Percentiles rank a stretch among this genome's conserved stretches.
phyloP scores from a whole-genome alignment of 352 stramenopile species.

The Globisporangium uncinulatum region DNA sequence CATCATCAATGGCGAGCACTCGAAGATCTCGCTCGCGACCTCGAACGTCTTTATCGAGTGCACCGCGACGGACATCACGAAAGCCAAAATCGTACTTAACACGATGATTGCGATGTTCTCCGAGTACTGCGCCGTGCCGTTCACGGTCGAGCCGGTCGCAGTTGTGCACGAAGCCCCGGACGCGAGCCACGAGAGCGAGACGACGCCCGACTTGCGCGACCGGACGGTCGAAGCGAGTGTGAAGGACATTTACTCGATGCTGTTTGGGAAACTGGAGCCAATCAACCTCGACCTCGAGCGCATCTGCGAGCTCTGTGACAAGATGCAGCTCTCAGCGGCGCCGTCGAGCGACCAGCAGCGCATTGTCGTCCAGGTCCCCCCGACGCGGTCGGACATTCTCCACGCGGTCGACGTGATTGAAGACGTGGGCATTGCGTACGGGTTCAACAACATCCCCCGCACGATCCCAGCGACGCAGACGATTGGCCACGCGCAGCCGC shows the following conservation, averaged over 20 bases:
- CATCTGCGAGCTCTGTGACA: constrained; percentile 94
- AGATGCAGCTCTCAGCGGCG: constrained; percentile 97
- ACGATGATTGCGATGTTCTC: constrained; percentile 99
- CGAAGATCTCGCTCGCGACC: constrained; percentile 95
- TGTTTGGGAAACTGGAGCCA: constrained; percentile 73
- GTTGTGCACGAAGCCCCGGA: constrained; percentile 94
- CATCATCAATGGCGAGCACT: constrained; percentile 99
- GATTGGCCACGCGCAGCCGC: constrained; percentile 93
- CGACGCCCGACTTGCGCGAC: constrained; percentile 92
- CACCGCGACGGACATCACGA: constrained; percentile 99
- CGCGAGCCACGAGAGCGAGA: constrained; percentile 58
- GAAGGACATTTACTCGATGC: constrained; percentile 86
- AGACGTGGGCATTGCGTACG: constrained; percentile 99
- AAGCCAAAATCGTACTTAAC: constrained; percentile 99
- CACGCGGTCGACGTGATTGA: constrained; percentile 99
- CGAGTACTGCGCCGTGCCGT: constrained; percentile 96
- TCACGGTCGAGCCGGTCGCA: constrained; percentile 95
- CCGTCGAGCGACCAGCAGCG: constrained; percentile 47
- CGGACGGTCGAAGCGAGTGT: constrained; percentile 81
- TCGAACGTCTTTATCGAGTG: constrained; percentile 99
- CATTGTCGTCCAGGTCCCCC: constrained; percentile 93
- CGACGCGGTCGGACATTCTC: constrained; percentile 97
- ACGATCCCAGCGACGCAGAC: constrained; percentile 94
- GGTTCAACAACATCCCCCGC: constrained; percentile 99
- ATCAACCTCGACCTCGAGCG: constrained; percentile 80